Conservation (phyloP, 163 green algal genomes). For the Scenedesmus sp. region DNA sequence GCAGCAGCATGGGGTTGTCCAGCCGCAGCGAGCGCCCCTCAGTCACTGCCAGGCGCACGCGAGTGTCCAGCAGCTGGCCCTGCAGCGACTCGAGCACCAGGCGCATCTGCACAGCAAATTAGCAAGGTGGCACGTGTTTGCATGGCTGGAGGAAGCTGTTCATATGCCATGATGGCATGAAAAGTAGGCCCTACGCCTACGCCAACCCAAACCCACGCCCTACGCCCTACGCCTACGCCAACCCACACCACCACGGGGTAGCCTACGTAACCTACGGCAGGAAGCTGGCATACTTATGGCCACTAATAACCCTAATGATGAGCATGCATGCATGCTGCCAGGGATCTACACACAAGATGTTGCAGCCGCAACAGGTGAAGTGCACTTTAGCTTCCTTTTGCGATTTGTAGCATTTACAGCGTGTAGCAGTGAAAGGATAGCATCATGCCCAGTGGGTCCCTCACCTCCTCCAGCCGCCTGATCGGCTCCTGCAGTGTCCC, state of each 20-base stretch:
- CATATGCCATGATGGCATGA: too few relatives aligned
- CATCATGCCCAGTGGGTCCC: background rate
- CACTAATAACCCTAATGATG: too few relatives aligned
- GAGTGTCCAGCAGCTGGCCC: conserved; percentile 2
- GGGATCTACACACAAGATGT: too few relatives aligned
- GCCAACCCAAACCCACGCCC: too few relatives aligned
- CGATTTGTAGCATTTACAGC: background rate
- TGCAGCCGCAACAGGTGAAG: background rate
- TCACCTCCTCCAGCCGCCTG: conserved; percentile 35
- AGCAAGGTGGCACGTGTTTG: background rate
- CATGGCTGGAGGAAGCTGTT: background rate
- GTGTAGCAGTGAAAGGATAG: background rate
- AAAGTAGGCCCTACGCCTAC: too few relatives aligned
- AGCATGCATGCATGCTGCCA: too few relatives aligned
- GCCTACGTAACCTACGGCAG: too few relatives aligned
- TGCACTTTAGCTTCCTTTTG: background rate
- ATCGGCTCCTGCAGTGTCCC: conserved; percentile 24
- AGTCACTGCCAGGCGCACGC: conserved; percentile 8
- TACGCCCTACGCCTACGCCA: too few relatives aligned
- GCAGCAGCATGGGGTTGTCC: conserved; percentile 41
- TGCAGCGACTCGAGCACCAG: background rate
- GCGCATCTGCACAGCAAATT: background rate
- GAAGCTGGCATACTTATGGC: too few relatives aligned
- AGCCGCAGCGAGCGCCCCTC: background rate
- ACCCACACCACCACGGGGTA: too few relatives aligned